Conservation (phyloP, 1,284 basidiomycete genomes). For the Ceratobasidium theobromae region DNA sequence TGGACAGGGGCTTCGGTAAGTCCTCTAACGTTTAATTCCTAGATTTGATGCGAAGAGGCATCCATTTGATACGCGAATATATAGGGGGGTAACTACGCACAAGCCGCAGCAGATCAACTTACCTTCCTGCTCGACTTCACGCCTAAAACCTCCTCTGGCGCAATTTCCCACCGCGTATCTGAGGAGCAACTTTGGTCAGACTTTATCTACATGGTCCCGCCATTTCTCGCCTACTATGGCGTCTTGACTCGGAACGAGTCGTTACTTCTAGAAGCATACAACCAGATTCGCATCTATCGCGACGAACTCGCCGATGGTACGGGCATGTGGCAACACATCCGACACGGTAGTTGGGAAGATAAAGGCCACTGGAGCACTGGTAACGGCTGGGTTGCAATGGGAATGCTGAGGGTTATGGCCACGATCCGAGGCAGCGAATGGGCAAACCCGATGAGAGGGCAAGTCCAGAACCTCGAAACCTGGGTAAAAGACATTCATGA, state of each 20-base stretch:
- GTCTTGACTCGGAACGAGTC: conserved; percentile 48
- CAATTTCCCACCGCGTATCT: conserved; percentile 53
- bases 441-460: conserved; percentile 40
- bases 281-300: conserved; percentile 53
- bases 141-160: conserved; percentile 52
- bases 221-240: conserved; percentile 56
- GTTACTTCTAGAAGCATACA: conserved; percentile 50
- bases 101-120: conserved; percentile 35
- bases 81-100: conserved; percentile 30
- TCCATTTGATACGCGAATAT: conserved; percentile 1
- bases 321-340: conserved; percentile 53
- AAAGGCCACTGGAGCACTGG: conserved; percentile 56
- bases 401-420: conserved; percentile 52
- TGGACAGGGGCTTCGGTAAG: conserved; percentile 26
- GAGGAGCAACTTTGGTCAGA: conserved; percentile 53
- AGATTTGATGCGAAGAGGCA: no score
- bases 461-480: conserved; percentile 43
- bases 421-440: conserved; percentile 50
- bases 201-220: conserved; percentile 62
- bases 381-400: conserved; percentile 49
- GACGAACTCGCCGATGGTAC: conserved; percentile 47
- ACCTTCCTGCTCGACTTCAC: conserved; percentile 46
- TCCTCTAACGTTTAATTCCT: conserved; percentile 1
- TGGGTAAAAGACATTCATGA: conserved; percentile 54
- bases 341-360: conserved; percentile 44